These are phyloP conservation scores for Podaxis mareebaensis DNA, from an alignment of 768 basidiomycete species.

Conservation along the genomic window DNA sequence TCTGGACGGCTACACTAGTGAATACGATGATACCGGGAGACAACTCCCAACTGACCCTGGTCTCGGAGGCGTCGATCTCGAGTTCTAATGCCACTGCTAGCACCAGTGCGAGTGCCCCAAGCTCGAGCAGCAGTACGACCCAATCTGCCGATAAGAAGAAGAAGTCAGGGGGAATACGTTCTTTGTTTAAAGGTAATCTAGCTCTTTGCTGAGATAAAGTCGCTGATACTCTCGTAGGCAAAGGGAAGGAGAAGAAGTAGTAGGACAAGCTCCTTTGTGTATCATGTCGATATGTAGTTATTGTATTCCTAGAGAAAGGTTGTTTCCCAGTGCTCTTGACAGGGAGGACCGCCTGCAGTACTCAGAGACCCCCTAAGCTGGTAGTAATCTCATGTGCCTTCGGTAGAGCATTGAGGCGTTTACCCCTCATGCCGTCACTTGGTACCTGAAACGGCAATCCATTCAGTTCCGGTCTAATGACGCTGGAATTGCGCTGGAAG, in stretches of 20 bases:
- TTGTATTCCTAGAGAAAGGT: background rate
- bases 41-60: conserved; percentile 6
- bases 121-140: background rate
- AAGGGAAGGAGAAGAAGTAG: conserved; percentile 11
- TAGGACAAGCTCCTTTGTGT: too few relatives aligned
- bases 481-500: background rate
- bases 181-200: conserved; percentile 25
- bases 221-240: conserved; percentile 9
- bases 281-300: background rate
- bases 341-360: too few relatives aligned
- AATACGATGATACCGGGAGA: background rate
- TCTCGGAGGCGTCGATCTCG: background rate
- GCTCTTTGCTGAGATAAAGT: background rate
- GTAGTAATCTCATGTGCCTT: too few relatives aligned
- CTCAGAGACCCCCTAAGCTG: too few relatives aligned
- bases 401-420: too few relatives aligned
- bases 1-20: background rate
- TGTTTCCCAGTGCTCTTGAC: too few relatives aligned
- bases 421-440: background rate
- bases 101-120: conserved; percentile 15
- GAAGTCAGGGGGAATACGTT: conserved; percentile 15
- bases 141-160: background rate
- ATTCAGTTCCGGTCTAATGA: background rate
- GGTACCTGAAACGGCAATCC: background rate
- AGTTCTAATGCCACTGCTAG: conserved; percentile 8